A percentile compares a stretch with the other conserved stretches of the same genome.
These are phyloP conservation scores for Crithidia mellificae DNA, from an alignment of 208 protist species.

Conservation along the genomic window DNA sequence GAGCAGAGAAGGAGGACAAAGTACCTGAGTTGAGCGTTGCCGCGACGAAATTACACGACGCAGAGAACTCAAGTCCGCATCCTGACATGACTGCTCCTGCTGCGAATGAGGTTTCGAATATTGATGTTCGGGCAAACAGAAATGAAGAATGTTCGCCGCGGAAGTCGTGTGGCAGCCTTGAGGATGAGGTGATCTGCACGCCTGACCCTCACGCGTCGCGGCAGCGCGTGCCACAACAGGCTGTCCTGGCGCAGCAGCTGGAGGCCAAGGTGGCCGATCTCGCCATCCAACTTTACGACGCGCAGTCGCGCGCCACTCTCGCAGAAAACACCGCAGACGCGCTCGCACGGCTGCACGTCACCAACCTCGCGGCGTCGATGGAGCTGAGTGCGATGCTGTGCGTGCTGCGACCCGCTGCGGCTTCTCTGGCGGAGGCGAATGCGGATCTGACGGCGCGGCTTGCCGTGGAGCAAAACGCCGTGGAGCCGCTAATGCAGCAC, in stretches of 20 bases:
- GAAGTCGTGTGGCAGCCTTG: too few species aligned
- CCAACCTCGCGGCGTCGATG: slow-evolving; percentile 12
- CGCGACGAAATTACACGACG: too few species aligned
- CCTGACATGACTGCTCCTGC: too few species aligned
- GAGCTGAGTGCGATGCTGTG: slow-evolving; percentile 22
- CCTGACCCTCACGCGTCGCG: neutral
- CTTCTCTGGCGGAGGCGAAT: slow-evolving; percentile 23
- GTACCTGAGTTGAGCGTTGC: neutral
- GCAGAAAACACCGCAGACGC: slow-evolving; percentile 10
- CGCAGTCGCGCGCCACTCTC: slow-evolving; percentile 29
- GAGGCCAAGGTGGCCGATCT: slow-evolving; percentile 71
- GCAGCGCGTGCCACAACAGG: too few species aligned
- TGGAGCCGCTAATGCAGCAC: slow-evolving; percentile 22
- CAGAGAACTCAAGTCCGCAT: too few species aligned
- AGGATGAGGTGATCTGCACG: too few species aligned
- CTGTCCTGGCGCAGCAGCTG: slow-evolving; percentile 28
- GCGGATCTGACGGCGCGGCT: slow-evolving; percentile 25
- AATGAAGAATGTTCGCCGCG: too few species aligned
- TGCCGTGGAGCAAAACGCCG: slow-evolving; percentile 5
- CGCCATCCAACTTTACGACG: slow-evolving; percentile 44
- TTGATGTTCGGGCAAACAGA: too few species aligned
- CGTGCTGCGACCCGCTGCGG: slow-evolving; percentile 23
- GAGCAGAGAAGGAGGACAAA: neutral
- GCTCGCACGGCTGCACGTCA: slow-evolving; percentile 4
- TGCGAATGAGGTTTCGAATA: too few species aligned